Evolutionary conservation across 768 basidiomycete species (phyloP), one percentile per base, ranked within the genome.

Genomic region (Botryobasidium botryosum): DNA sequence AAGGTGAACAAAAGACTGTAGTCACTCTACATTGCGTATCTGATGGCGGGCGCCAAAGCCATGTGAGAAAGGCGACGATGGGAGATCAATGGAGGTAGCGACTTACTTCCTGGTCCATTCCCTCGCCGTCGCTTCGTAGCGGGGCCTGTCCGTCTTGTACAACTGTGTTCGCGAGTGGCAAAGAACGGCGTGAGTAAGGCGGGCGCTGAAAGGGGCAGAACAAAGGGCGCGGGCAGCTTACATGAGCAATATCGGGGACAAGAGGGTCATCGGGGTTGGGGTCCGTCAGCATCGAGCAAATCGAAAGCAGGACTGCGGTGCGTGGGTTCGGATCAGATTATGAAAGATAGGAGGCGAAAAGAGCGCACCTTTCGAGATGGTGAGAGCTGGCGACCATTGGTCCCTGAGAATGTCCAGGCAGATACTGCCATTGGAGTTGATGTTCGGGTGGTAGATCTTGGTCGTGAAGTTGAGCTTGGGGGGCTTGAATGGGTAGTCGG

Each of bases 401-500:
- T 99, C 94, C 64, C 91, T 73, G 60, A 99, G 68, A 59, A 99
- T 99, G 64, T 99, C 94, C 56, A 99, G 68, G 64, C 92, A 99
- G 64, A 99, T 97, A 52, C 87, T 91, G 33, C 94, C 94, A 58
- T 99, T 99, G 55, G 92, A 86, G 62, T 99, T 99, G 88, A 99
- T 96, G 72, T 97, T 97, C 28, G 92, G 92, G 65, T 97, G 92
- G 64, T 96, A 97, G 56, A 96, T 96, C 83, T 94, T 96, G 59
- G 94, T 97, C 54, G 88, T 92, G 65, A 99, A 99, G 69, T 81
- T 81, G 67, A 99, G 88, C 75, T 99, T 99, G 65, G 94, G 94
- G 35, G 94, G 94, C 68, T 97, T 96, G 80, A 97, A 97, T 21
- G 94, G 94, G 69, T 99, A 99, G 64, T 99, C 92, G 64, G 83